Evolutionary conservation across 116 monocot species (phyloP), one percentile per base, ranked within the genome.

Genomic region (Posidonia oceanica): DNA sequence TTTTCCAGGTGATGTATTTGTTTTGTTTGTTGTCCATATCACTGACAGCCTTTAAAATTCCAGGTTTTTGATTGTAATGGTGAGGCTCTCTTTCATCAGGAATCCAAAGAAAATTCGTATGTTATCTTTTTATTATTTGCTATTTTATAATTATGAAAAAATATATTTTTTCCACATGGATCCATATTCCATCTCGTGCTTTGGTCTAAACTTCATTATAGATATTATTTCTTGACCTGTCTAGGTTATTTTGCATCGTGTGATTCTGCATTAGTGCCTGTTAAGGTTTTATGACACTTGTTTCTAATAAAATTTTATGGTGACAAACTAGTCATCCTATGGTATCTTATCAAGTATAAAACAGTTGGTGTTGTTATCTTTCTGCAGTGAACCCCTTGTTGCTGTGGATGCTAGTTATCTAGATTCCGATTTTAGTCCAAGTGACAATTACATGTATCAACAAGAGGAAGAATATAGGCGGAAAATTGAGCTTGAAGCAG

Each of bases 401-500:
- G 52, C 66, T 66, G 67, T 66, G 75, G 75, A 62, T 62, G 79
- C 41, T 61, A 74, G 76, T 76, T 69, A 62, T 70, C 39, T 70
- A 3, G 75, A 82, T 65, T 53, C 69, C 64, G 71, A 83, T 63
- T 20, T 54, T 21, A 23, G 61, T 3, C 36, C 52, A 66, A 80
- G 21, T 72, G 81, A 63, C 69, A 72, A 83, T 64, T 55, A 78
- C 55, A 67, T 84, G 55, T 79, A 75, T 55, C 77, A 80, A 78
- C 73, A 85, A 71, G 81, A 94, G 73, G 88, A 86, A 70, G 89
- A 87, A 40, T 61, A 77, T 68, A 83, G 69, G 64, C 75, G 66
- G 56, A 83, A 74, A 75, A 59, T 86, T 74, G 89, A 87, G 64
- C 77, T 87, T 71, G 90, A 94, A 68, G 94, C 75, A 52, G 95